A percentile compares a stretch with the other conserved stretches of the same genome.
phyloP scores from a whole-genome alignment of 495 filamentous ascomycete genomes.

The Neurospora sublineolata region DNA sequence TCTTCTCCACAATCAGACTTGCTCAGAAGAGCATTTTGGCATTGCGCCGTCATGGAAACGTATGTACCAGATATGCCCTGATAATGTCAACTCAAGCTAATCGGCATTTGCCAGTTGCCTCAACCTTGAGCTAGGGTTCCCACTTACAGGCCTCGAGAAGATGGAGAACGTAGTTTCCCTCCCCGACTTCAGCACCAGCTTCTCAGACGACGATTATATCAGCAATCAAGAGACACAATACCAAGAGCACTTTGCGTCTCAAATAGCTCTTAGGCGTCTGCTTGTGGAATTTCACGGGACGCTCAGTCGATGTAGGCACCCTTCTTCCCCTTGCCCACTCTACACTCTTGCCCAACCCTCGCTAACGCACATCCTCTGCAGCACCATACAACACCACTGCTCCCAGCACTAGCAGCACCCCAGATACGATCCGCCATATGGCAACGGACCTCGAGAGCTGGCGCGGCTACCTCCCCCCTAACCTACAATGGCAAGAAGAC shows the following conservation, averaged over 20 bases:
- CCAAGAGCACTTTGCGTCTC: slow-evolving; percentile 45
- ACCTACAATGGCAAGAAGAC: slow-evolving; percentile 44
- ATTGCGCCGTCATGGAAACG: slow-evolving; percentile 49
- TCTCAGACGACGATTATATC: slow-evolving; percentile 34
- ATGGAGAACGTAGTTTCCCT: slow-evolving; percentile 39
- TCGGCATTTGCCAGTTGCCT: slow-evolving; percentile 24
- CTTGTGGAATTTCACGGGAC: slow-evolving; percentile 37
- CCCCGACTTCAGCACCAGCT: slow-evolving; percentile 38
- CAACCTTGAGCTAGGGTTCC: slow-evolving; percentile 44
- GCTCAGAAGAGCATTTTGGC: slow-evolving; percentile 47
- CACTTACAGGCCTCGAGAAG: slow-evolving; percentile 39
- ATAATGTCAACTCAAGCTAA: background rate
- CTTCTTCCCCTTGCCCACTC: background rate
- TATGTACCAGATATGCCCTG: slow-evolving; percentile 10
- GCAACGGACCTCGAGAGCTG: slow-evolving; percentile 40
- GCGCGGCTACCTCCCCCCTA: slow-evolving; percentile 40
- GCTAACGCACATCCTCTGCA: background rate
- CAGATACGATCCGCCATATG: slow-evolving; percentile 34
- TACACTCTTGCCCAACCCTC: background rate
- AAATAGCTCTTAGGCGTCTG: slow-evolving; percentile 44
- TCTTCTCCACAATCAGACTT: slow-evolving; percentile 36
- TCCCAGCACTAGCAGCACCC: slow-evolving; percentile 2
- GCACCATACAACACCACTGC: slow-evolving; percentile 4
- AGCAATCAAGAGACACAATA: slow-evolving; percentile 41
- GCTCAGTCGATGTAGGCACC: slow-evolving; percentile 36